These are phyloP conservation scores for Mycosphaerella sp. DNA, from an alignment of 2,329 filamentous ascomycete species.

Conservation along the genomic window DNA sequence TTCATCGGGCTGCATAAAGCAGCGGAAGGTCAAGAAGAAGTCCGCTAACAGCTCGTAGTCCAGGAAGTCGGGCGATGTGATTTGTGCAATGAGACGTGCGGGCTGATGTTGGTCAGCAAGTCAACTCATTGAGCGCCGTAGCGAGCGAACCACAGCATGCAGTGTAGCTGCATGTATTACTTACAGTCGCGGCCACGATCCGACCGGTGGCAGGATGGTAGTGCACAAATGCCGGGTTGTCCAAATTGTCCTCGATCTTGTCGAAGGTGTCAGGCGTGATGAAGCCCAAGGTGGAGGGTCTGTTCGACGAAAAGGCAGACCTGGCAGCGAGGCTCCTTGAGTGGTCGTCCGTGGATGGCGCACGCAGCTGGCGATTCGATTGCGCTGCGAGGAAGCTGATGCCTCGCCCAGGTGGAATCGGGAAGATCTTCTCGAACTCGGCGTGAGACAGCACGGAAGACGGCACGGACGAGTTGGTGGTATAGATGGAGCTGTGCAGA, in stretches of 20 bases:
- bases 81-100: conserved; percentile 85
- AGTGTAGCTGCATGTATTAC: neutral
- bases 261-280: conserved; percentile 69
- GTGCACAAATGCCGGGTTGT: conserved; percentile 74
- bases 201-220: conserved; percentile 66
- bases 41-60: conserved; percentile 97
- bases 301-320: conserved; percentile 8
- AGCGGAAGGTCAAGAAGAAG: conserved; percentile 92
- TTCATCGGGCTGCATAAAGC: conserved; percentile 71
- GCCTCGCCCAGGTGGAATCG: conserved; percentile 34
- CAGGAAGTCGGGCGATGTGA: conserved; percentile 90
- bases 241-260: conserved; percentile 69
- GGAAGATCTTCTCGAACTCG: conserved; percentile 39
- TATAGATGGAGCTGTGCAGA: conserved; percentile 73
- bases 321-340: conserved; percentile 9
- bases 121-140: neutral
- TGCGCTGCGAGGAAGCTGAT: conserved; percentile 17
- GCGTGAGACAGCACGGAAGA: conserved; percentile 54
- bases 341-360: conserved; percentile 19
- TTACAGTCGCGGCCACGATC: conserved; percentile 72
- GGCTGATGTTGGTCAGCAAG: conserved; percentile 39
- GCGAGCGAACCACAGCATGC: neutral
- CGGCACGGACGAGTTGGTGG: conserved; percentile 55
- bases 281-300: conserved; percentile 14
- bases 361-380: conserved; percentile 14